These are phyloP conservation scores for Pseudogymnoascus sp. DNA, from an alignment of 2,329 filamentous ascomycete genomes.

Conservation along the genomic window DNA sequence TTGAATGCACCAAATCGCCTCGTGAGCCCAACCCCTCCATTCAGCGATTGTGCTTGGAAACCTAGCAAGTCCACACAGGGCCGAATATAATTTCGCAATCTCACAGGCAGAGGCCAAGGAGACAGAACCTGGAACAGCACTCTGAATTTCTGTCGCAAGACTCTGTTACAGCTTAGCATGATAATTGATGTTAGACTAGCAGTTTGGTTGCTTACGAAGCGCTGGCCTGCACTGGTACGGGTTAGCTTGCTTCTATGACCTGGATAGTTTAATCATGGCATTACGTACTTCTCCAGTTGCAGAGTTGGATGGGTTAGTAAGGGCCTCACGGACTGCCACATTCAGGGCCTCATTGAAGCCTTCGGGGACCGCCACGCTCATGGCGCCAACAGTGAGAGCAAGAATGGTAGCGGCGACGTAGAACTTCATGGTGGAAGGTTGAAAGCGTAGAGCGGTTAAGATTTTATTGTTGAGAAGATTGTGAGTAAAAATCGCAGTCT, in stretches of 20 bases:
- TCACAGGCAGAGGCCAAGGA: background rate
- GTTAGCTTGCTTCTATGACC: background rate
- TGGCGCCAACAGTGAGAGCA: conserved; percentile 29
- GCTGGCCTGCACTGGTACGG: background rate
- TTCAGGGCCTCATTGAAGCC: no score
- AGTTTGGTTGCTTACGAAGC: background rate
- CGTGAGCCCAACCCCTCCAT: background rate
- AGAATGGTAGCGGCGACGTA: conserved; percentile 22
- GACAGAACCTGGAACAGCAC: background rate
- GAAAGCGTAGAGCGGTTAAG: background rate
- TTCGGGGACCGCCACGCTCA: conserved; percentile 30
- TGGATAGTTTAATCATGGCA: conserved; percentile 38
- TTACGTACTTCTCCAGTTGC: no score
- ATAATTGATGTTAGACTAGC: background rate
- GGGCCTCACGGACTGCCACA: no score
- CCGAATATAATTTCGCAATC: background rate
- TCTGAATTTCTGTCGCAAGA: background rate
- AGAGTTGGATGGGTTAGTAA: no score
- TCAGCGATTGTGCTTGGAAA: background rate
- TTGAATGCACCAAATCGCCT: background rate
- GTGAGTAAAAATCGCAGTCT: background rate
- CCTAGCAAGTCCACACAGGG: background rate
- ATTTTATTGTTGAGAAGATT: background rate
- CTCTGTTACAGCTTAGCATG: background rate
- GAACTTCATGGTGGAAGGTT: background rate